Evolutionary conservation across 208 protist genomes (phyloP).

Genomic region (Wallacemonas sp.): DNA sequence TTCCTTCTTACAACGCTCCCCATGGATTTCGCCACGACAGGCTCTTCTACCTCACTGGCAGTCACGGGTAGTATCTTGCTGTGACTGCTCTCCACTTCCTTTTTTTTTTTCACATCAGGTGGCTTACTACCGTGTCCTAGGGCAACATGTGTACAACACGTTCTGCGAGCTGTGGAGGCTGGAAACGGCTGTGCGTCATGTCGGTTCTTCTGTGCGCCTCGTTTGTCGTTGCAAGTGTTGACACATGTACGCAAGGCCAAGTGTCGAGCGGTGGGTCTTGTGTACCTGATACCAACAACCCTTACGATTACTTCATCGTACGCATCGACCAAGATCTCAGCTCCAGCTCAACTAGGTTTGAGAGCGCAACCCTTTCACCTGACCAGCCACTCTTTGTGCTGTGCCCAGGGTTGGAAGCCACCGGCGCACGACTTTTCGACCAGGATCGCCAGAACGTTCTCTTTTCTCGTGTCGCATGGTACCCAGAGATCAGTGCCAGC

Average conservation of each 20-base stretch:
- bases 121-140: too few species aligned
- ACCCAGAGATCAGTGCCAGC: background rate
- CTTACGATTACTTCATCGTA: background rate
- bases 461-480: background rate
- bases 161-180: too few species aligned
- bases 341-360: background rate
- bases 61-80: too few species aligned
- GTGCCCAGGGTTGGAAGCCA: background rate
- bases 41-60: too few species aligned
- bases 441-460: background rate
- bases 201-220: too few species aligned
- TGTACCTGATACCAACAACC: background rate
- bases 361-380: background rate
- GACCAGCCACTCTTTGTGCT: background rate
- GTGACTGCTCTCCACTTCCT: too few species aligned
- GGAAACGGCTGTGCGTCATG: too few species aligned
- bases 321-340: background rate
- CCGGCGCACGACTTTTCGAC: background rate
- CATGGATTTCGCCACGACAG: too few species aligned
- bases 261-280: background rate
- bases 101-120: too few species aligned
- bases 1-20: too few species aligned
- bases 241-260: background rate
- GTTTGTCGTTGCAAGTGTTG: too few species aligned
- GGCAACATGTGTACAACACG: too few species aligned